Conservation (phyloP, 2,329 filamentous ascomycete species). For the Monilinia vaccinii-corymbosi region DNA sequence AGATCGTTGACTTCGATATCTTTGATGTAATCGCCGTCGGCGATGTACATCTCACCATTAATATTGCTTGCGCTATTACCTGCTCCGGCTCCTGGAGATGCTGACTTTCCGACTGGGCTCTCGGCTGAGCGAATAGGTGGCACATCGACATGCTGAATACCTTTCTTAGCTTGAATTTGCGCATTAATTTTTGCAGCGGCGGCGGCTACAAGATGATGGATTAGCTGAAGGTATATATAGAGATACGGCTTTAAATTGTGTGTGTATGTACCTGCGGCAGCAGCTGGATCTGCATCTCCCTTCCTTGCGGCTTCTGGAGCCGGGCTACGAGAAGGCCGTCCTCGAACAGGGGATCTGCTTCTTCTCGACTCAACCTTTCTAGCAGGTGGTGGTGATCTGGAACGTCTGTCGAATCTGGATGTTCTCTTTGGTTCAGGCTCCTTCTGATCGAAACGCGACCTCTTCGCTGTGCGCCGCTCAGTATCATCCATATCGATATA, state of each 20-base stretch:
- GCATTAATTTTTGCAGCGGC: constrained; percentile 84
- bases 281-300: constrained; percentile 55
- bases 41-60: constrained; percentile 84
- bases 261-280: constrained; percentile 57
- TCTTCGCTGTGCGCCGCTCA: constrained; percentile 64
- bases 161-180: constrained; percentile 75
- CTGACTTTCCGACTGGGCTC: constrained; percentile 23
- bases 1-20: constrained; percentile 99
- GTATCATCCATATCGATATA: constrained; percentile 59
- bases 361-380: constrained; percentile 60
- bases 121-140: constrained; percentile 57
- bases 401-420: constrained; percentile 86
- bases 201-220: constrained; percentile 48
- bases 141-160: constrained; percentile 82
- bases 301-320: constrained; percentile 31
- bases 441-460: constrained; percentile 90
- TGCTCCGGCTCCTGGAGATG: constrained; percentile 23
- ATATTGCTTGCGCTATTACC: constrained; percentile 42
- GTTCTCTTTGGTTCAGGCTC: constrained; percentile 67
- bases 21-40: constrained; percentile 96
- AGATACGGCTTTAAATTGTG: no score
- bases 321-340: constrained; percentile 32
- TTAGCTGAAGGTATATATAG: background rate
- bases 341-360: constrained; percentile 67
- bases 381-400: constrained; percentile 64